Evolutionary conservation across 139 green algal species (phyloP).

Genomic region (Micractinium sp.): DNA sequence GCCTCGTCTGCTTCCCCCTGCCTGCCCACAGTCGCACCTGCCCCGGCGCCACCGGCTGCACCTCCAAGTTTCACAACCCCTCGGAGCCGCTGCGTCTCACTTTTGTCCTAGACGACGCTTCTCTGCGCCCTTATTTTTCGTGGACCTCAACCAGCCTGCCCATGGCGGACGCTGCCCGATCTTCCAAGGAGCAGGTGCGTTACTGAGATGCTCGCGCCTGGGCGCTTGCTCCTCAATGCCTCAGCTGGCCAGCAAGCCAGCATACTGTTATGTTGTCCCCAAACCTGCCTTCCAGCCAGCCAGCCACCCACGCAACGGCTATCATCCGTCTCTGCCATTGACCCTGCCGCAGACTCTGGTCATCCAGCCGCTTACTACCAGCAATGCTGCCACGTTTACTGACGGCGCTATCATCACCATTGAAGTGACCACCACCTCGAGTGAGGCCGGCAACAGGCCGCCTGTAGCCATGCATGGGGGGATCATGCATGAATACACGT

Average conservation of each 20-base stretch:
- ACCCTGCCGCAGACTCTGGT: slow-evolving; percentile 11
- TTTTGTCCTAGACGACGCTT: not conserved
- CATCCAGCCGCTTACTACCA: not conserved
- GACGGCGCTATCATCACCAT: not conserved
- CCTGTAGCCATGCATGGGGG: no score
- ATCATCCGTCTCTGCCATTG: no score
- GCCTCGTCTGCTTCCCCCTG: not conserved
- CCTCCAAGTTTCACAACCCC: not conserved
- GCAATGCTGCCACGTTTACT: not conserved
- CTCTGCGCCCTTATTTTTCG: not conserved
- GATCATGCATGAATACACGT: no score
- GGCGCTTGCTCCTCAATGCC: not conserved
- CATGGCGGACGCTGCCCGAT: not conserved
- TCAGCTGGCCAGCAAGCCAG: not conserved
- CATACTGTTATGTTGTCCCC: not conserved
- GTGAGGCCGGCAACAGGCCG: not conserved
- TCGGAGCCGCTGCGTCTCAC: slow-evolving; percentile 1
- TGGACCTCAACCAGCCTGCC: not conserved
- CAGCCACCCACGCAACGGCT: not conserved
- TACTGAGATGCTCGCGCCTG: not conserved
- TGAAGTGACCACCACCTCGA: not conserved
- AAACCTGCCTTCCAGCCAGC: not conserved
- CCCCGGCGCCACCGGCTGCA: not conserved
- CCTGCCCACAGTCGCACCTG: slow-evolving; percentile 1
- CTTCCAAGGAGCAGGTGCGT: not conserved